phyloP scores from a whole-genome alignment of 2,329 filamentous ascomycete genomes.

The Chaetomiaceae sp. region DNA sequence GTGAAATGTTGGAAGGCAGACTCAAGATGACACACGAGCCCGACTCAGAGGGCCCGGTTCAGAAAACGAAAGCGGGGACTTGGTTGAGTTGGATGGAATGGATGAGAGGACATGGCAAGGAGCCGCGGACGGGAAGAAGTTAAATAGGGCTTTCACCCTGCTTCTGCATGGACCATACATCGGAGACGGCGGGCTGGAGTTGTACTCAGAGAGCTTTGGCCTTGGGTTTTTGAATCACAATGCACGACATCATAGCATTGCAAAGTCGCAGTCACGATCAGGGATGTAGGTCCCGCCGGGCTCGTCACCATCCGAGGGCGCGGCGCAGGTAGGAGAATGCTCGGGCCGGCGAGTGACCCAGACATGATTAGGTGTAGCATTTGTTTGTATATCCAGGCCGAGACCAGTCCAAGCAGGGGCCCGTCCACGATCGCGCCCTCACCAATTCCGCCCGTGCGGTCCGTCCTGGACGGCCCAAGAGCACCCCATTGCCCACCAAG shows the following conservation, averaged over 20 bases:
- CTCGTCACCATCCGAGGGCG: not conserved
- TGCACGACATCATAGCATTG: too few relatives aligned
- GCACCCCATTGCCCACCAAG: not conserved
- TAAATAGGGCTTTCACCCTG: too few relatives aligned
- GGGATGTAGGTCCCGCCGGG: not conserved
- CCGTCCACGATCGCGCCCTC: not conserved
- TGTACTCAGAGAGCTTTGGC: too few relatives aligned
- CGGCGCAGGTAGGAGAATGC: not conserved
- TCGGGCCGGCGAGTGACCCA: not conserved
- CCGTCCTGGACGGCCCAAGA: not conserved
- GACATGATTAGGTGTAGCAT: constrained; percentile 1
- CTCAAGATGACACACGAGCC: too few relatives aligned
- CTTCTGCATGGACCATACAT: too few relatives aligned
- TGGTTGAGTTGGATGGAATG: too few relatives aligned
- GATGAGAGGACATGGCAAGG: too few relatives aligned
- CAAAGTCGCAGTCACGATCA: not conserved
- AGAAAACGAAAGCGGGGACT: too few relatives aligned
- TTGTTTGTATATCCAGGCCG: not conserved
- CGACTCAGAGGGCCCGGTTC: too few relatives aligned
- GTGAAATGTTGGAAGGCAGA: not conserved
- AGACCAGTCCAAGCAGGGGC: not conserved
- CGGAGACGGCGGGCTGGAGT: too few relatives aligned
- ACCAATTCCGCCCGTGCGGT: not conserved
- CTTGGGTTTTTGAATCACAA: too few relatives aligned
- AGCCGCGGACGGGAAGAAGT: too few relatives aligned